phyloP scores from a whole-genome alignment of 2,329 filamentous ascomycete species.

The Huntiella decipiens region DNA sequence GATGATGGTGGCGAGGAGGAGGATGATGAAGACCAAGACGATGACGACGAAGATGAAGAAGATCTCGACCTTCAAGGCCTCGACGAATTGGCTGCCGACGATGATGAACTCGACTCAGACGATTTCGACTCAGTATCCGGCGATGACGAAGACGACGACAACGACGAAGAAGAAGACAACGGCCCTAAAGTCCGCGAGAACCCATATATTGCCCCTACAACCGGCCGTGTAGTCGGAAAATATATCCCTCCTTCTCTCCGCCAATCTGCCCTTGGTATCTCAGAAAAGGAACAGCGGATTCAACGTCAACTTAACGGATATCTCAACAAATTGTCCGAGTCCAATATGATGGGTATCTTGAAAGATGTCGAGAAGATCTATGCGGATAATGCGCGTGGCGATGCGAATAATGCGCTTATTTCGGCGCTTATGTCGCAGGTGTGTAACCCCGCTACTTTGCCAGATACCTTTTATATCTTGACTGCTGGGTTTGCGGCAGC shows the following conservation, averaged over 20 bases:
- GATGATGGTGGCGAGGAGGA: background rate
- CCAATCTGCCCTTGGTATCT: constrained; percentile 40
- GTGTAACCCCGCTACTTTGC: constrained; percentile 56
- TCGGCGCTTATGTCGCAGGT: constrained; percentile 63
- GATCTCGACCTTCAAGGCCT: constrained; percentile 1
- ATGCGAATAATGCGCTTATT: constrained; percentile 65
- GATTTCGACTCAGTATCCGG: background rate
- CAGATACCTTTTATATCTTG: constrained; percentile 79
- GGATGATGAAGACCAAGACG: background rate
- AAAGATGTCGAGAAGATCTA: constrained; percentile 71
- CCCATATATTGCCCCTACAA: constrained; percentile 61
- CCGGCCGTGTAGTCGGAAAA: constrained; percentile 36
- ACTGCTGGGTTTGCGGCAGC: constrained; percentile 79
- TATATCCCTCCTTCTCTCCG: constrained; percentile 81
- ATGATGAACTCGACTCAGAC: constrained; percentile 4
- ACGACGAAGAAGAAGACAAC: constrained; percentile 20
- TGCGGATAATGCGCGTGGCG: constrained; percentile 63
- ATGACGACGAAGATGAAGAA: background rate
- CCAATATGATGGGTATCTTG: constrained; percentile 71
- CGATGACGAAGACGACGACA: constrained; percentile 12
- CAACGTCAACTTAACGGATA: constrained; percentile 70
- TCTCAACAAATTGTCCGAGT: constrained; percentile 81
- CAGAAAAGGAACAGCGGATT: constrained; percentile 43
- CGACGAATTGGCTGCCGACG: background rate
- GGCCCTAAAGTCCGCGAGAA: constrained; percentile 45